Base-by-base conservation (phyloP, 1,139 yeast genomes). In the Sugiyamaella paludigena region DNA sequence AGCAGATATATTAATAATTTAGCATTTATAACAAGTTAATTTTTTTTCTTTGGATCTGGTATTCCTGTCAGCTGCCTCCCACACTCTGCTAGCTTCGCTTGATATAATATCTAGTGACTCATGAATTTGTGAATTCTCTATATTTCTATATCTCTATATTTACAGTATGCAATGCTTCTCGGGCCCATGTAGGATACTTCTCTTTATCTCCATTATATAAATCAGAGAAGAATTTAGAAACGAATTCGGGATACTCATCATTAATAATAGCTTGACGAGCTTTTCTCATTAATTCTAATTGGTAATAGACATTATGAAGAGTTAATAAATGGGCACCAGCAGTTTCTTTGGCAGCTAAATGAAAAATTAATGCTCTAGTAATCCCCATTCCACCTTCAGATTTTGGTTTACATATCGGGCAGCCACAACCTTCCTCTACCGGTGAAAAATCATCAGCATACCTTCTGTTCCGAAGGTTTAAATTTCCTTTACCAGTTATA, bases 281-380 rank as follows among this genome's bases (percentile, higher is more conserved):
- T 13, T 59, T 57, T 24, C 70, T 55, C 77, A 73, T 73, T 28
- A 73, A 65, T 41, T 72, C 65, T 31, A 73, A 61, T 60, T 73
- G 77, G 57, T 72, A 73, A 52, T 66, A 65, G 2, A 71, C 72
- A 47, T 73, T 73, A 56, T 73, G 77, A 42, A 73, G 50, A 1
- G 77, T 73, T 13, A 73, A 58, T 30, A 73, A 51, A 48, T 73
- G 77, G 2, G 77, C 77, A 2, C 73, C 76, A 6, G 68, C 71
- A 6, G 75, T 71, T 47, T 71, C 74, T 50, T 68, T 70, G 12
- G 74, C 66, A 2, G 72, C 70, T 9, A 69, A 54, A 43, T 69
- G 69, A 54, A 64, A 63, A 30, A 73, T 49, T 47, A 66, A 64
- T 1, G 76, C 71, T 15, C 73, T 56, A 6, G 75, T 62, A 36